phyloP scores from a whole-genome alignment of 768 basidiomycete species.

The Asterophora lycoperdoides region DNA sequence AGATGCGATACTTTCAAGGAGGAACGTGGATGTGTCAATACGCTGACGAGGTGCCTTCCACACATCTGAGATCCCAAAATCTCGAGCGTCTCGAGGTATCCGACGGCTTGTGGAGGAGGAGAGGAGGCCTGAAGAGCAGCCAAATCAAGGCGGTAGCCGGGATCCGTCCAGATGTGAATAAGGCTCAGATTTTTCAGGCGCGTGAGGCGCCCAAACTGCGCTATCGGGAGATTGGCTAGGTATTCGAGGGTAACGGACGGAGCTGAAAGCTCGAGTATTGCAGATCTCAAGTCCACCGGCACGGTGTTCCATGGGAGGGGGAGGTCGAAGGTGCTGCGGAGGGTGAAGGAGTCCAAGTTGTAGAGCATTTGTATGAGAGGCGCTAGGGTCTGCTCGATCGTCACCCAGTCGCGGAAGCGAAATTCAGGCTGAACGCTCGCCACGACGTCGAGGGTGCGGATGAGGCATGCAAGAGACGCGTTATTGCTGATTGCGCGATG shows the following conservation, averaged over 20 bases:
- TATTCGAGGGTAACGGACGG: slow-evolving; percentile 1
- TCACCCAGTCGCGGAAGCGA: slow-evolving; percentile 13
- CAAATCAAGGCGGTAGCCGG: neutral
- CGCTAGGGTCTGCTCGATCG: slow-evolving; percentile 14
- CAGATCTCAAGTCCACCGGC: no score
- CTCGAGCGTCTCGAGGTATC: slow-evolving; percentile 2
- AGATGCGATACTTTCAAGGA: neutral
- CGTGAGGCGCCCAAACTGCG: neutral
- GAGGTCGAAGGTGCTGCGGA: neutral
- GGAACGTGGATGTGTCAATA: slow-evolving; percentile 1
- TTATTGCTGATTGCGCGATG: slow-evolving; percentile 2
- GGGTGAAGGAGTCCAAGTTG: slow-evolving; percentile 7
- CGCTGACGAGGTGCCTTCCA: slow-evolving; percentile 1
- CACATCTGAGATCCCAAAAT: neutral
- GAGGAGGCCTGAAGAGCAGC: neutral
- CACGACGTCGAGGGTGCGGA: slow-evolving; percentile 1
- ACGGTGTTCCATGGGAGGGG: neutral
- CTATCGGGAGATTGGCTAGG: neutral
- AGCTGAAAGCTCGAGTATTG: no score
- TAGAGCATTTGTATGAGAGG: slow-evolving; percentile 11
- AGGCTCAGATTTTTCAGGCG: slow-evolving; percentile 1
- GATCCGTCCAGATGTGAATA: neutral
- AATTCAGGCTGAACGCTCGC: slow-evolving; percentile 1
- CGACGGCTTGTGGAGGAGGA: neutral
- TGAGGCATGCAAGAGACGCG: slow-evolving; percentile 3